Conservation (phyloP, 495 filamentous ascomycete species). For the Zalerion maritima region DNA sequence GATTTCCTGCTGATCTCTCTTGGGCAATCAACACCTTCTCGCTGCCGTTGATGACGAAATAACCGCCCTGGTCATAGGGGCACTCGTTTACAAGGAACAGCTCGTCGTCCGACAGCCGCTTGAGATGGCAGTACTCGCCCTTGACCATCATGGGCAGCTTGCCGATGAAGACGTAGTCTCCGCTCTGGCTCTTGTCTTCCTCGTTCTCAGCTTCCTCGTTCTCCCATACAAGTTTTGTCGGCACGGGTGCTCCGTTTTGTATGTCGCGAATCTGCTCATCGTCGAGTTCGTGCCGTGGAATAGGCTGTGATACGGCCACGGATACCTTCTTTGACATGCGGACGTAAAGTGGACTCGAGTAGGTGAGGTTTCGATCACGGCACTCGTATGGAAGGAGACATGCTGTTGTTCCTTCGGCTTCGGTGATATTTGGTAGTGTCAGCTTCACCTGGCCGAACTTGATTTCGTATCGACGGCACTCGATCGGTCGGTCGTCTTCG, state of each 20-base stretch:
- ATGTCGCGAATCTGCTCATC: constrained; percentile 41
- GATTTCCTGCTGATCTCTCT: constrained; percentile 93
- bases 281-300: constrained; percentile 45
- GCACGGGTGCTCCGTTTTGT: constrained; percentile 29
- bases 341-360: constrained; percentile 78
- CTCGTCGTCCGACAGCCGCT: constrained; percentile 61
- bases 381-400: constrained; percentile 83
- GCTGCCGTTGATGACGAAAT: constrained; percentile 99
- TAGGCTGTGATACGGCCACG: constrained; percentile 61
- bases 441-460: constrained; percentile 78
- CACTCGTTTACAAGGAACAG: constrained; percentile 86
- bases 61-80: constrained; percentile 93
- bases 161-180: constrained; percentile 58
- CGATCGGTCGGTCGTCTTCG: constrained; percentile 59
- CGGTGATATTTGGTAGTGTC: constrained; percentile 72
- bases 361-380: constrained; percentile 86
- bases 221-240: constrained; percentile 43
- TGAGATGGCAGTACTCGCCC: constrained; percentile 80
- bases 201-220: constrained; percentile 32
- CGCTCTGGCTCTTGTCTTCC: constrained; percentile 27
- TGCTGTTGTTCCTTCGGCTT: constrained; percentile 74
- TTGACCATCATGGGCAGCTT: constrained; percentile 97
- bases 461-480: constrained; percentile 80
- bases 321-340: constrained; percentile 66
- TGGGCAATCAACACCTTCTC: constrained; percentile 98